A percentile compares a stretch with the other conserved stretches of the same genome.
phyloP scores from a whole-genome alignment of 805 yeast species.

The Hanseniaspora clermontiae region DNA sequence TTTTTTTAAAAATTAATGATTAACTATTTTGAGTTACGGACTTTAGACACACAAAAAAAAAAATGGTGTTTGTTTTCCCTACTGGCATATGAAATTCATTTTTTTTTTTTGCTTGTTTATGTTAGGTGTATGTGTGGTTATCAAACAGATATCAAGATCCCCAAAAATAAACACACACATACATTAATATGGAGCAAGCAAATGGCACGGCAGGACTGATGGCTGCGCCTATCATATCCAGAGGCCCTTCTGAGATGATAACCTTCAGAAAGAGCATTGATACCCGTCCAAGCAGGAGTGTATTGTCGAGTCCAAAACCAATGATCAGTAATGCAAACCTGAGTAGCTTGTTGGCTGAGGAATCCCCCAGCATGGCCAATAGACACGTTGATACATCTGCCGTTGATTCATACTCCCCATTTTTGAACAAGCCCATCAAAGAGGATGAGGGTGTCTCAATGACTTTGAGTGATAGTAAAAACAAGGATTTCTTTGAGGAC shows the following conservation, averaged over 20 bases:
- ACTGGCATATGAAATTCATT: too few relatives aligned
- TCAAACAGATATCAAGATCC: neutral
- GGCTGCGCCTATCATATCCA: neutral
- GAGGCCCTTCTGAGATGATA: conserved; percentile 7
- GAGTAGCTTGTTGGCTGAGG: neutral
- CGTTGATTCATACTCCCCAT: conserved; percentile 5
- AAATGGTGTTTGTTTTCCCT: too few relatives aligned
- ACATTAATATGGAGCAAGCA: neutral
- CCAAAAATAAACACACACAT: neutral
- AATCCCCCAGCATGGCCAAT: neutral
- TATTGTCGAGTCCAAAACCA: conserved; percentile 3
- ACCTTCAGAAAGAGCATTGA: conserved; percentile 10
- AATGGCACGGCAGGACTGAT: neutral
- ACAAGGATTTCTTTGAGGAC: conserved; percentile 39
- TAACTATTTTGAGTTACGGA: too few relatives aligned
- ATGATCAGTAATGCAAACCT: neutral
- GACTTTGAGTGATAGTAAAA: neutral
- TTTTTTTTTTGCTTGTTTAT: too few relatives aligned
- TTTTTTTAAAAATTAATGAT: too few relatives aligned
- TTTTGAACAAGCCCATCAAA: neutral
- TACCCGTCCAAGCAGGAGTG: conserved; percentile 6
- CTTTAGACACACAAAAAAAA: too few relatives aligned
- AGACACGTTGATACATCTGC: neutral
- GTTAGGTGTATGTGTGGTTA: neutral
- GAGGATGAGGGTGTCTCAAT: neutral